These are phyloP conservation scores for Hibiscus syriacus DNA, from an alignment of 345 rosid species.

Conservation along the genomic window DNA sequence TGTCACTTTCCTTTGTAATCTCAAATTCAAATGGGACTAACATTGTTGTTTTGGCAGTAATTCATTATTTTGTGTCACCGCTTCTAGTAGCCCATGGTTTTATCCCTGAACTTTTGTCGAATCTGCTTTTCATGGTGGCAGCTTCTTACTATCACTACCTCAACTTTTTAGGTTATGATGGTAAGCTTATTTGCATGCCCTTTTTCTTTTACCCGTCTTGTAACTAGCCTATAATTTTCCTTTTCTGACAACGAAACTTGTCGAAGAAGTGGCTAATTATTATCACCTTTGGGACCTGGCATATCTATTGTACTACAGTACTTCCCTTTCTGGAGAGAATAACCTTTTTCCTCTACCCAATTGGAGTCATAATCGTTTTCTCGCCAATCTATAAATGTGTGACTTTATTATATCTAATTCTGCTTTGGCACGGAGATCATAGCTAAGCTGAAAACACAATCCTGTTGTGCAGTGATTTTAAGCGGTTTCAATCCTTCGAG, in stretches of 20 bases:
- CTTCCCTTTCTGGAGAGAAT: constrained; percentile 97
- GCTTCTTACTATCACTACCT: constrained; percentile 95
- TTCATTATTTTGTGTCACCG: constrained; percentile 90
- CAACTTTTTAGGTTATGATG: constrained; percentile 95
- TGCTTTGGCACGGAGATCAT: not conserved
- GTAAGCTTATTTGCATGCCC: constrained; percentile 32
- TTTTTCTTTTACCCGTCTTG: not conserved
- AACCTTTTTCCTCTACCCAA: constrained; percentile 93
- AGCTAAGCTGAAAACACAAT: not conserved
- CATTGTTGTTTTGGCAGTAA: constrained; percentile 45
- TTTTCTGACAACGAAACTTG: not conserved
- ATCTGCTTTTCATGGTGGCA: constrained; percentile 91
- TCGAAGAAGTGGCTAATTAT: not conserved
- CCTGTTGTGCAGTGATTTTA: constrained; percentile 66
- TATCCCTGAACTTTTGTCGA: constrained; percentile 72
- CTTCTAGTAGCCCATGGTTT: constrained; percentile 84
- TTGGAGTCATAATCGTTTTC: constrained; percentile 66
- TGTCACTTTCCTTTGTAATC: not conserved
- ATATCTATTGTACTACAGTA: constrained; percentile 37
- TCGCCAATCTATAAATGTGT: constrained; percentile 73
- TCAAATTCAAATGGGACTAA: constrained; percentile 1
- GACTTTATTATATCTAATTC: not conserved
- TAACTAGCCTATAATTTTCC: not conserved
- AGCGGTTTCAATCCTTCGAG: constrained; percentile 97
- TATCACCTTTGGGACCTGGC: not conserved